Evolutionary conservation across 75 land plant species (phyloP).

Genomic region (Ceratopteris richardii): DNA sequence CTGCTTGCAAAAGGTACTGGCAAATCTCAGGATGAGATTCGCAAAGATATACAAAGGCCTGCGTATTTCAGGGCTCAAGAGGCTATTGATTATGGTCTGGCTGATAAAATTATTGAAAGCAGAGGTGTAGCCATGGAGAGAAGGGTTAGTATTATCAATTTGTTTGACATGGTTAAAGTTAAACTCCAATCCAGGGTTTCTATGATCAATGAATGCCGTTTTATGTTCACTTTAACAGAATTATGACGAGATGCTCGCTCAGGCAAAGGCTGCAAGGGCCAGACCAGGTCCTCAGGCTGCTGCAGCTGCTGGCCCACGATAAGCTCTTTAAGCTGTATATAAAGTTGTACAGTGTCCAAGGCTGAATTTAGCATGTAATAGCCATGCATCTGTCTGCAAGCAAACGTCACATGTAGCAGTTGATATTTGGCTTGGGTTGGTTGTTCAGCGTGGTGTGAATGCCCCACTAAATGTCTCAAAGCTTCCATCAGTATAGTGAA

Average conservation of each 20-base stretch:
- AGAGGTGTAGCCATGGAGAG: conserved; percentile 44
- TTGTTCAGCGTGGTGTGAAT: neutral
- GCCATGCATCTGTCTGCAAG: neutral
- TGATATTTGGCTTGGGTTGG: neutral
- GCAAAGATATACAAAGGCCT: conserved; percentile 59
- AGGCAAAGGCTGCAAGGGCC: conserved; percentile 50
- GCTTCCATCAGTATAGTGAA: neutral
- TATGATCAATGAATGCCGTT: neutral
- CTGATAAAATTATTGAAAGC: conserved; percentile 68
- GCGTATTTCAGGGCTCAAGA: conserved; percentile 66
- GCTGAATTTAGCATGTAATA: neutral
- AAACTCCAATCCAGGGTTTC: neutral
- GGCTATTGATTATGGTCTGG: conserved; percentile 85
- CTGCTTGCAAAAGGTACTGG: conserved; percentile 74
- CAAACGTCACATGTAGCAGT: neutral
- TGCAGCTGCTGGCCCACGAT: conserved; percentile 46
- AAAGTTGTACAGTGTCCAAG: too few relatives aligned
- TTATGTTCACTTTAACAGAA: too few relatives aligned
- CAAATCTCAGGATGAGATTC: conserved; percentile 69
- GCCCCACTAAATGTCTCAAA: neutral
- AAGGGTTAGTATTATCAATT: conserved; percentile 27
- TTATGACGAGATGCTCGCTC: conserved; percentile 62
- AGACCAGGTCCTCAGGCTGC: conserved; percentile 43
- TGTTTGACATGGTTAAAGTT: too few relatives aligned
- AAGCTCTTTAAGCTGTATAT: conserved; percentile 2